Evolutionary conservation across 2,329 filamentous ascomycete species (phyloP).

Genomic region (Pezicula carpinea): DNA sequence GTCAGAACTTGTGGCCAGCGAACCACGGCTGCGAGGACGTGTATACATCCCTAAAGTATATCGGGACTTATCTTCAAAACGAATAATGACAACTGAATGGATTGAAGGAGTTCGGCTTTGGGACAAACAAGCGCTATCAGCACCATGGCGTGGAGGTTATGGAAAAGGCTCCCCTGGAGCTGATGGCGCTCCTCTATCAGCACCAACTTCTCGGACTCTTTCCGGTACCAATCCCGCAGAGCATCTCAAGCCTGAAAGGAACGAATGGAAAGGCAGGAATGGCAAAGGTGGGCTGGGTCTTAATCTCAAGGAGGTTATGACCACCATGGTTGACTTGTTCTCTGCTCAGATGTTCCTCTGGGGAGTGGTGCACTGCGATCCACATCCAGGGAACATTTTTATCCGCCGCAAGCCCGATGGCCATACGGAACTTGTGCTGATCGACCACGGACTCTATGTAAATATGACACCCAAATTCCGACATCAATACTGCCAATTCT

Average conservation of each 20-base stretch:
- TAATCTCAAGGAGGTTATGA: constrained; percentile 82
- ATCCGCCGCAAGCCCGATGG: constrained; percentile 79
- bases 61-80: constrained; percentile 72
- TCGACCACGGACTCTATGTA: constrained; percentile 96
- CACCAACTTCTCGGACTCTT: constrained; percentile 25
- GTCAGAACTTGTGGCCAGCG: constrained; percentile 68
- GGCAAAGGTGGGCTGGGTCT: constrained; percentile 80
- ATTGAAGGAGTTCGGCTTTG: constrained; percentile 91
- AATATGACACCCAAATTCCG: constrained; percentile 81
- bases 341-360: constrained; percentile 98
- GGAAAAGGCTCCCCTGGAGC: constrained; percentile 75
- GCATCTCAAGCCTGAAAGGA: constrained; percentile 73
- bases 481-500: constrained; percentile 82
- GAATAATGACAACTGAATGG: constrained; percentile 95
- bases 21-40: constrained; percentile 69
- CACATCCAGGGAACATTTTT: constrained; percentile 96
- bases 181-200: constrained; percentile 55
- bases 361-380: constrained; percentile 94
- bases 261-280: constrained; percentile 69
- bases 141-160: constrained; percentile 73
- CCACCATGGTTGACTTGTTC: constrained; percentile 93
- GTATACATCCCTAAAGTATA: constrained; percentile 89
- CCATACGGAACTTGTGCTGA: constrained; percentile 85
- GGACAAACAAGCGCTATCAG: constrained; percentile 80
- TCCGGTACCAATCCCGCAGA: constrained; percentile 49